These are phyloP conservation scores for Emiliania huxleyi DNA, from an alignment of 78 protist genomes.

Conservation along the genomic window DNA sequence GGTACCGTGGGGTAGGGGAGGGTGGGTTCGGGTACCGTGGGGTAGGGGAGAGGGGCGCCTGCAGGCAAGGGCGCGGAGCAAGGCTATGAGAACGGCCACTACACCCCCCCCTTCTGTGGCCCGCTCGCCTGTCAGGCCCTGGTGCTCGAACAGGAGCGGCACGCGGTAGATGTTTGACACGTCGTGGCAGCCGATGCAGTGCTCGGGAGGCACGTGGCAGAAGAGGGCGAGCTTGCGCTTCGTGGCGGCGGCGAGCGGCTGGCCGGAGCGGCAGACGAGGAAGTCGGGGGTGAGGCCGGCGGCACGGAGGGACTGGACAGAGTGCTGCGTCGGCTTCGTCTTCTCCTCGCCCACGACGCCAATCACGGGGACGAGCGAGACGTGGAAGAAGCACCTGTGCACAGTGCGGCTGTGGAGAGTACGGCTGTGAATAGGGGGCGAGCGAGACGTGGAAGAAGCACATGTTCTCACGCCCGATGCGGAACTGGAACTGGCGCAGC, in stretches of 20 bases:
- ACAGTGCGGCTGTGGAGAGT: no score
- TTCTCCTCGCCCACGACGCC: constrained; percentile 90
- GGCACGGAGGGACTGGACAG: constrained; percentile 80
- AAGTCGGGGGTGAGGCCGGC: constrained; percentile 91
- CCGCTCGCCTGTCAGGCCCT: constrained; percentile 46
- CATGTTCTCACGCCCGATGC: constrained; percentile 80
- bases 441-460: constrained; percentile 46
- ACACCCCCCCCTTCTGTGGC: no score
- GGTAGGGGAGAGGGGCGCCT: no score
- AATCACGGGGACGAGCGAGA: constrained; percentile 70
- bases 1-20: no score
- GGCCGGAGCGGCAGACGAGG: constrained; percentile 78
- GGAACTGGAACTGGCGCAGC: constrained; percentile 88
- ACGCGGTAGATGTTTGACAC: constrained; percentile 84
- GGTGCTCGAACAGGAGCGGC: constrained; percentile 74
- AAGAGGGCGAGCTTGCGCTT: constrained; percentile 78
- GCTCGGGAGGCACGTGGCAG: constrained; percentile 83
- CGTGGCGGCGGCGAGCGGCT: constrained; percentile 59
- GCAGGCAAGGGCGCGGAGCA: no score
- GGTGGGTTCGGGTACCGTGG: no score
- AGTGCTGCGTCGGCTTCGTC: constrained; percentile 97
- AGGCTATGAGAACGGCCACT: no score
- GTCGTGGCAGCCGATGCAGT: constrained; percentile 84
- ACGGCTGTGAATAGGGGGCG: no score
- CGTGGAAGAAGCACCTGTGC: constrained; percentile 64